Base-by-base conservation (phyloP, 1,139 yeast species). In the Yamadazyma dendronema region DNA sequence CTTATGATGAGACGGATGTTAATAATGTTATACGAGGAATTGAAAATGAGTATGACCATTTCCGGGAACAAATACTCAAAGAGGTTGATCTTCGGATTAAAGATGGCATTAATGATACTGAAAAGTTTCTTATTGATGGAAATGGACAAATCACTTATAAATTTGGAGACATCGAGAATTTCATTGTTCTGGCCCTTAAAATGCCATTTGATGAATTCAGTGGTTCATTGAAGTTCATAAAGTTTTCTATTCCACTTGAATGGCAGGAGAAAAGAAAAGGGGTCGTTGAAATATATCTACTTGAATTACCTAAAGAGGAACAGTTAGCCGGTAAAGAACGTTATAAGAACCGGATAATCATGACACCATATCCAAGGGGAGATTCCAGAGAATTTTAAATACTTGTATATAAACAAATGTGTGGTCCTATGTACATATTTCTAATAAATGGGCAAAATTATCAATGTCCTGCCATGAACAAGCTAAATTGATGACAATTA, bases 21-120 rank as follows among this genome's bases (percentile, higher is more conserved):
- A 47, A 52, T 19, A 61, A 62, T 40, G 66, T 64, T 4, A 23
- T 61, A 10, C 40, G 51, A n/a, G 73, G 71, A 3, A 55, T 69
- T 19, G 73, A 70, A 10, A 65, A 53, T 43, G 65, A 65, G 44
- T 69, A 52, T 44, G 73, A 67, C 40, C 59, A 60, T 37, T 61
- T 68, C 40, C 57, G 52, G 35, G 33, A 41, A 10, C 68, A 69
- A 40, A 42, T 67, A 3, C 36, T 61, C 3, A 59, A 61, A 12
- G 25, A 58, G 2, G 47, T 60, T 1, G 65, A 61, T 28, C 37
- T 47, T 22, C 43, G 59, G 16, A 53, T 68, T 2, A 43, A 53
- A 3, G 59, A 59, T 28, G 46, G 48, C 32, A 45, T 57, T 4
- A 52, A 50, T 11, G 57, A 55, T 14, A 55, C 61, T 38, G 55